Evolutionary conservation across 108 stramenopile species (phyloP).

Genomic region (Schizochytrium sp.): DNA sequence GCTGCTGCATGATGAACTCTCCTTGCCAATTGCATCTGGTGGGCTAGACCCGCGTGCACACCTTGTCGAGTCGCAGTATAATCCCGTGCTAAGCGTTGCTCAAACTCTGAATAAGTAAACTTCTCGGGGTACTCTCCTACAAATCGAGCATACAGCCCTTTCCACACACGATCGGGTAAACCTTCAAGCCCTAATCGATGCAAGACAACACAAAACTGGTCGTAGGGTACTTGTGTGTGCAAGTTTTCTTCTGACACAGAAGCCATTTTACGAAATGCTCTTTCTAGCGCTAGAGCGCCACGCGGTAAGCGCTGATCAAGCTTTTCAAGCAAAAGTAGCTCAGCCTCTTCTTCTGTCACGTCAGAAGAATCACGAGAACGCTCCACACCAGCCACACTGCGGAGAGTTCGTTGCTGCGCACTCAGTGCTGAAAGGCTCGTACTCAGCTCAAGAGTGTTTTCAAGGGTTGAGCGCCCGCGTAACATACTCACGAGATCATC

Average conservation of each 20-base stretch:
- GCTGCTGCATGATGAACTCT: neutral
- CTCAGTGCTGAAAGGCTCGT: slow-evolving; percentile 12
- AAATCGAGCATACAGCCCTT: neutral
- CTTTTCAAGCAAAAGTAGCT: slow-evolving; percentile 1
- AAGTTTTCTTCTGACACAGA: neutral
- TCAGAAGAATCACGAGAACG: neutral
- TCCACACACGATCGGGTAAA: neutral
- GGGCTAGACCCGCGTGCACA: neutral
- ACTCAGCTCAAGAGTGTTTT: neutral
- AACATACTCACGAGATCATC: neutral
- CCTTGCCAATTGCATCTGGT: neutral
- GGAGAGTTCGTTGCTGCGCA: slow-evolving; percentile 11
- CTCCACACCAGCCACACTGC: neutral
- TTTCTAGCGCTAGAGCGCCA: neutral
- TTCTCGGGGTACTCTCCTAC: neutral
- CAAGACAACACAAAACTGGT: neutral
- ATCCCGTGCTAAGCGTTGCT: too few relatives aligned
- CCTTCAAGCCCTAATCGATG: neutral
- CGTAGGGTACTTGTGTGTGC: neutral
- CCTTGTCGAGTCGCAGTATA: too few relatives aligned
- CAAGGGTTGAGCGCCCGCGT: neutral
- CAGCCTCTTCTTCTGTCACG: slow-evolving; percentile 20
- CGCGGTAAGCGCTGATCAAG: slow-evolving; percentile 4
- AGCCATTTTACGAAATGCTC: neutral
- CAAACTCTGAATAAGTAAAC: neutral